phyloP scores from a whole-genome alignment of 139 green algal genomes.

The Volvox africanus region DNA sequence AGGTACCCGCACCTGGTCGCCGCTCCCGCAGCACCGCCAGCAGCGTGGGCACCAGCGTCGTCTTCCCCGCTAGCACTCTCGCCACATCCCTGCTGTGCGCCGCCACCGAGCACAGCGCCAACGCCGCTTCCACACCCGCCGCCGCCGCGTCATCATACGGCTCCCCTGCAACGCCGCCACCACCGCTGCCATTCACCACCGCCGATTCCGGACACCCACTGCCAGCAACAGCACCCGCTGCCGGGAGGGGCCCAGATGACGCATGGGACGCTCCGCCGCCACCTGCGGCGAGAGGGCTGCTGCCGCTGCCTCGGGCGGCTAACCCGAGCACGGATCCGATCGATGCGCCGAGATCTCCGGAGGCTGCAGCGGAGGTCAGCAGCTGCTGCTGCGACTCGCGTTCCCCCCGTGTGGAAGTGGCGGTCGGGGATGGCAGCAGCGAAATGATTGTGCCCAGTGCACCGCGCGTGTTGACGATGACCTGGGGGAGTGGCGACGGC shows the following conservation, averaged over 20 bases:
- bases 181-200: no score
- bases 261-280: neutral
- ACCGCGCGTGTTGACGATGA: slow-evolving; percentile 41
- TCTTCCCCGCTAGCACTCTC: slow-evolving; percentile 53
- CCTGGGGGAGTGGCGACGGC: neutral
- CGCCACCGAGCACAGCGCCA: slow-evolving; percentile 48
- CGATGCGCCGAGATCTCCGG: neutral
- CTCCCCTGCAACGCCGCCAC: neutral
- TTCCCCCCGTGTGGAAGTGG: neutral
- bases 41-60: slow-evolving; percentile 44
- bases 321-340: neutral
- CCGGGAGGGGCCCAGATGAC: neutral
- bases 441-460: slow-evolving; percentile 45
- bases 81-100: slow-evolving; percentile 43
- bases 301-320: neutral
- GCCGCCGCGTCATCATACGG: neutral
- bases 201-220: neutral
- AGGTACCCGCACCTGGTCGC: neutral
- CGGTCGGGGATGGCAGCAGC: slow-evolving; percentile 24
- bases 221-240: neutral
- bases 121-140: slow-evolving; percentile 40
- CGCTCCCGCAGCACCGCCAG: slow-evolving; percentile 42
- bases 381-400: neutral
- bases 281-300: no score
- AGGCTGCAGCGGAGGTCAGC: neutral